A percentile compares a stretch with the other conserved stretches of the same genome.
Conservation (phyloP, 768 basidiomycete species). For the Austroboletus festivus region DNA sequence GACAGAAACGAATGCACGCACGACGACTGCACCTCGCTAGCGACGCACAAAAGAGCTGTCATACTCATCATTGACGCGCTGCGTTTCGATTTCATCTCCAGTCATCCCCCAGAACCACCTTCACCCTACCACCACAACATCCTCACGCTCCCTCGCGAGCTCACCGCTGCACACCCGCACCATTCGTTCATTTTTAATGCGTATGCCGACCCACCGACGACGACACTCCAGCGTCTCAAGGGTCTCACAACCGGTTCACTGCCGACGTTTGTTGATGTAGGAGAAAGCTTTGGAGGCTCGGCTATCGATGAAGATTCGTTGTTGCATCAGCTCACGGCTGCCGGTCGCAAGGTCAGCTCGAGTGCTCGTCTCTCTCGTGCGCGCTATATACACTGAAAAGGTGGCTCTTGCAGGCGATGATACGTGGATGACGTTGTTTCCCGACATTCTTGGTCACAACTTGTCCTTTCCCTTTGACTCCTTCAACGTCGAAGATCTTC, state of each 20-base stretch:
- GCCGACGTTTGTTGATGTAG: conserved; percentile 94
- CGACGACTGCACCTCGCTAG: conserved; percentile 35
- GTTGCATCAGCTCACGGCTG: conserved; percentile 62
- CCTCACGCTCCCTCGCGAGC: conserved; percentile 71
- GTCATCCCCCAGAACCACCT: conserved; percentile 51
- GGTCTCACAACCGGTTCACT: conserved; percentile 92
- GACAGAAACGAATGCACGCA: conserved; percentile 50
- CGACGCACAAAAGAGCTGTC: conserved; percentile 78
- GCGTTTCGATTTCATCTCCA: conserved; percentile 89
- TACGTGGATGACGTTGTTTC: conserved; percentile 92
- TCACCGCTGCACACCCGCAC: conserved; percentile 59
- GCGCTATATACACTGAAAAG: conserved; percentile 35
- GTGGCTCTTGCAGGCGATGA: conserved; percentile 94
- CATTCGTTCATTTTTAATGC: conserved; percentile 87
- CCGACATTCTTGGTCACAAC: conserved; percentile 64
- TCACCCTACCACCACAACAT: conserved; percentile 80
- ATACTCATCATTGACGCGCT: conserved; percentile 89
- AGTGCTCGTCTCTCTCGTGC: not conserved
- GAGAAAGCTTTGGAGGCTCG: conserved; percentile 86
- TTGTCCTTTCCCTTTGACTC: conserved; percentile 88
- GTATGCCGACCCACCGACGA: conserved; percentile 91
- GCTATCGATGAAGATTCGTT: conserved; percentile 87
- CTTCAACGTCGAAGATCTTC: conserved; percentile 97
- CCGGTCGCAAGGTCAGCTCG: conserved; percentile 54
- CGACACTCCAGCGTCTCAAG: conserved; percentile 93